These are phyloP conservation scores for bread wheat (Triticum aestivum) DNA, from an alignment of 176 grass and related monocot genomes.

Conservation along the genomic window DNA sequence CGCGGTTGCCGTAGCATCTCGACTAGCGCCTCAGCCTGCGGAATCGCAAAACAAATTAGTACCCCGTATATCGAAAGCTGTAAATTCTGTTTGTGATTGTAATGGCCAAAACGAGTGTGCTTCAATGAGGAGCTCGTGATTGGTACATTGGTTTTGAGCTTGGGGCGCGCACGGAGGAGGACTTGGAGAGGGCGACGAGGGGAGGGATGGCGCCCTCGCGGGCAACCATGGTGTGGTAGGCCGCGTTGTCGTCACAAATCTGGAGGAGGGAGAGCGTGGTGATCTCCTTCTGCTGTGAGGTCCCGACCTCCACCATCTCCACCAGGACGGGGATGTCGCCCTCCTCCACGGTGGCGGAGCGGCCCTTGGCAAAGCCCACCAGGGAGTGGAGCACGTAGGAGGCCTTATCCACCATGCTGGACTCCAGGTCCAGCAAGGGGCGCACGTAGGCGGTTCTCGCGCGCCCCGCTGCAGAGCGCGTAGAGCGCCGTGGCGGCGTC, in stretches of 20 bases:
- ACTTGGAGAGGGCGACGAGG: slow-evolving; percentile 83
- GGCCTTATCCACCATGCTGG: slow-evolving; percentile 93
- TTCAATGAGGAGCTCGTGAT: not conserved
- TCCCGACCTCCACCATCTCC: slow-evolving; percentile 91
- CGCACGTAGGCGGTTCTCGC: slow-evolving; percentile 67
- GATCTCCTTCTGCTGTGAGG: slow-evolving; percentile 70
- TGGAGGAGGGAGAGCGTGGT: slow-evolving; percentile 68
- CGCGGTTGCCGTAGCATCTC: slow-evolving; percentile 75
- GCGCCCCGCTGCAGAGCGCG: slow-evolving; percentile 56
- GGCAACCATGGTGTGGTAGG: slow-evolving; percentile 71
- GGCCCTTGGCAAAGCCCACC: slow-evolving; percentile 46
- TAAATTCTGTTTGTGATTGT: not conserved
- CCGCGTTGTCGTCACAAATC: slow-evolving; percentile 77
- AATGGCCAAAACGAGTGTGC: not conserved
- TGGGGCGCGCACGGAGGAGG: slow-evolving; percentile 46
- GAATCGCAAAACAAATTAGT: slow-evolving; percentile 30
- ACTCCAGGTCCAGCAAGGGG: slow-evolving; percentile 70
- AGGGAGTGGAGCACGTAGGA: slow-evolving; percentile 77
- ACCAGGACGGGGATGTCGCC: slow-evolving; percentile 79
- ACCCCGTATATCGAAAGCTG: not conserved
- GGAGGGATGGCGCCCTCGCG: slow-evolving; percentile 95
- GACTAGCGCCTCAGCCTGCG: slow-evolving; percentile 69
- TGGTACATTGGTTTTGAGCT: slow-evolving; percentile 73
- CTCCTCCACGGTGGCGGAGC: slow-evolving; percentile 58
- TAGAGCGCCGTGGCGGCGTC: slow-evolving; percentile 87